Evolutionary conservation across 257 asterid genomes (phyloP), one percentile per base, ranked within the genome.

Genomic region (Ilex asprella): DNA sequence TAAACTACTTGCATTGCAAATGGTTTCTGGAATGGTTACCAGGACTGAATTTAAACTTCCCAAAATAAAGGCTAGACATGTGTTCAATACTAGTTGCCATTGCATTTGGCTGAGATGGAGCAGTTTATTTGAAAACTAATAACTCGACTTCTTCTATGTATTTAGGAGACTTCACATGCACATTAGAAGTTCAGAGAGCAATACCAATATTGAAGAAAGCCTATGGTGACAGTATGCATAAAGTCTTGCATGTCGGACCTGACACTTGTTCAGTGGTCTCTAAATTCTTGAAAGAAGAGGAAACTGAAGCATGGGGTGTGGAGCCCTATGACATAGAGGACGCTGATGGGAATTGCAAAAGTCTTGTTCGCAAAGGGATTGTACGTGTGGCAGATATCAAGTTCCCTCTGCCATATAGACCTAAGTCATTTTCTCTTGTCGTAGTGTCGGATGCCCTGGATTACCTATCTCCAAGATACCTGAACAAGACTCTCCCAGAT

Each of bases 301-400:
- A 84, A 39, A 79, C 83, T 60, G 96, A 91, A 70, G 95, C 89
- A 49, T 91, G 95, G 91, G 97, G 97, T n/a, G 56, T 91, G 16
- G 97, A 91, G 76, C 95, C 95, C 15, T 87, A 85, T 62, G 97
- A 87, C 65, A 62, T 87, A 55, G 96, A 87, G 55, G 97, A 87
- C 62, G 86, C 82, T 44, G 89, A 70, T 67, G 61, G 41, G 60
- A 73, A 67, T 77, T 91, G 96, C 83, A 82, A 74, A 75, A 76
- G 68, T 59, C 89, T 87, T 43, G 87, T 85, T 51, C 84, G 35
- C 53, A 82, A 71, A 67, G 95, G 95, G 67, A 51, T 79, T 30
- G 89, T 86, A 30, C 95, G 95, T 10, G 88, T 84, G 60, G 89
- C 93, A 60, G 96, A 91, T 61, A 84, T 91, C 77, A 91, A 87